Evolutionary conservation across 2,329 filamentous ascomycete genomes (phyloP).

Genomic region (Phialophora verrucosa): DNA sequence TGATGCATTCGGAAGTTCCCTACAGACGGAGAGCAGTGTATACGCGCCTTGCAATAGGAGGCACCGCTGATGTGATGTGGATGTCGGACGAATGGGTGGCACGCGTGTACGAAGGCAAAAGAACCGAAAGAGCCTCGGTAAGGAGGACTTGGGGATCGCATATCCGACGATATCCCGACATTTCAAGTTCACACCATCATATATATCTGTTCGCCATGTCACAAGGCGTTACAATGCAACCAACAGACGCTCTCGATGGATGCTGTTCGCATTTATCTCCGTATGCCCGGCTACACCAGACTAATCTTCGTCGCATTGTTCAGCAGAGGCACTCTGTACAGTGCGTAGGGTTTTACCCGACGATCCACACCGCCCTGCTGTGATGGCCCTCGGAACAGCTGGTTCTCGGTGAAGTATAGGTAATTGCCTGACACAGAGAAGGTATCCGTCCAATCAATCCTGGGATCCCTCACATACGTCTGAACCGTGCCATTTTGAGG

Average conservation of each 20-base stretch:
- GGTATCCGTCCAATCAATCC: slow-evolving; percentile 59
- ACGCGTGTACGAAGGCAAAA: not conserved
- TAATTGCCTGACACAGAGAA: slow-evolving; percentile 53
- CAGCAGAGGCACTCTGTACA: slow-evolving; percentile 51
- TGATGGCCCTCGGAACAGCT: slow-evolving; percentile 48
- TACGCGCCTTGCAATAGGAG: slow-evolving; percentile 2
- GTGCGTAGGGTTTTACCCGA: slow-evolving; percentile 50
- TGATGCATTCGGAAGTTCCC: not conserved
- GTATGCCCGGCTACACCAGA: slow-evolving; percentile 11
- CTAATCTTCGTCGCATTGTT: slow-evolving; percentile 50
- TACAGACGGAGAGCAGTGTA: not conserved
- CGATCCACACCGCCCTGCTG: slow-evolving; percentile 53
- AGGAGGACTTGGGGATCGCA: not conserved
- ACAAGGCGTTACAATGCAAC: not conserved
- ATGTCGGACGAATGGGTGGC: slow-evolving; percentile 5
- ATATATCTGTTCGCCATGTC: not conserved
- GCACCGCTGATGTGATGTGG: not conserved
- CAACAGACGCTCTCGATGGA: too few species aligned
- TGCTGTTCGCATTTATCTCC: not conserved
- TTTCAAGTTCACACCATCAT: not conserved
- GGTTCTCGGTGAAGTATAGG: slow-evolving; percentile 61
- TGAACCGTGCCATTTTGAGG: slow-evolving; percentile 52
- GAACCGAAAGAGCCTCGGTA: slow-evolving; percentile 10
- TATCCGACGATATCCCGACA: slow-evolving; percentile 3
- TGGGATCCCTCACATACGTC: slow-evolving; percentile 54